Evolutionary conservation across 1,284 basidiomycete genomes (phyloP).

Genomic region (Phylloboletellus chloephorus): DNA sequence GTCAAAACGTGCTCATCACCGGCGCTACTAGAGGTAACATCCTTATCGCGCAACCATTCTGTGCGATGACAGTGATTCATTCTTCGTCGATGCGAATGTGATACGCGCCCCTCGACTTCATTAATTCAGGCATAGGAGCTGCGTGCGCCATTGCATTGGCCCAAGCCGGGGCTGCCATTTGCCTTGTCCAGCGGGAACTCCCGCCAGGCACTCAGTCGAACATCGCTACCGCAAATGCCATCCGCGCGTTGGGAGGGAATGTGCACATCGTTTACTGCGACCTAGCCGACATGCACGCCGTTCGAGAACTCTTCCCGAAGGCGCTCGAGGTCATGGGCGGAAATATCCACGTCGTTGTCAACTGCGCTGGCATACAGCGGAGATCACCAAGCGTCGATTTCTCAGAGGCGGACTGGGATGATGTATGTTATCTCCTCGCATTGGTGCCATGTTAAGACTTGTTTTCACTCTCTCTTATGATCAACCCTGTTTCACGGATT

Average conservation of each 20-base stretch:
- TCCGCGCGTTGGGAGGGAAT: conserved; percentile 41
- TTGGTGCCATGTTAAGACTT: conserved; percentile 6
- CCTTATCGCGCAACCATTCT: conserved; percentile 19
- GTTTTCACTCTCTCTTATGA: conserved; percentile 13
- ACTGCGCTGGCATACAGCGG: conserved; percentile 93
- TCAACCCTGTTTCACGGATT: conserved; percentile 14
- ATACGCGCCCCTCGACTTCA: conserved; percentile 12
- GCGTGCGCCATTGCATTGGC: conserved; percentile 69
- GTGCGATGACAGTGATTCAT: conserved; percentile 12
- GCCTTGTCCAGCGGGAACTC: conserved; percentile 65
- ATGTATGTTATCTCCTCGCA: conserved; percentile 48
- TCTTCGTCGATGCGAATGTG: conserved; percentile 15
- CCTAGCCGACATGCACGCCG: conserved; percentile 61
- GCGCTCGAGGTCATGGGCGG: conserved; percentile 60
- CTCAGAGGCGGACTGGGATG: conserved; percentile 84
- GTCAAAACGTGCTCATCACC: conserved; percentile 63
- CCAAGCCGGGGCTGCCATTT: conserved; percentile 76
- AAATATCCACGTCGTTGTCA: conserved; percentile 82
- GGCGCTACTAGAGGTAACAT: conserved; percentile 60
- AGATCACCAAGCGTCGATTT: conserved; percentile 80
- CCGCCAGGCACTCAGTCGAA: conserved; percentile 39
- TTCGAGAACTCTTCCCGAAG: conserved; percentile 60
- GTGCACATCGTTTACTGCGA: conserved; percentile 69
- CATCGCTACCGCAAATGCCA: conserved; percentile 51
- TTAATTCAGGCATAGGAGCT: conserved; percentile 61